A percentile compares a stretch with the other conserved stretches of the same genome.
These are phyloP conservation scores for Exophiala lecanii-corni DNA, from an alignment of 2,329 filamentous ascomycete genomes.

Conservation along the genomic window DNA sequence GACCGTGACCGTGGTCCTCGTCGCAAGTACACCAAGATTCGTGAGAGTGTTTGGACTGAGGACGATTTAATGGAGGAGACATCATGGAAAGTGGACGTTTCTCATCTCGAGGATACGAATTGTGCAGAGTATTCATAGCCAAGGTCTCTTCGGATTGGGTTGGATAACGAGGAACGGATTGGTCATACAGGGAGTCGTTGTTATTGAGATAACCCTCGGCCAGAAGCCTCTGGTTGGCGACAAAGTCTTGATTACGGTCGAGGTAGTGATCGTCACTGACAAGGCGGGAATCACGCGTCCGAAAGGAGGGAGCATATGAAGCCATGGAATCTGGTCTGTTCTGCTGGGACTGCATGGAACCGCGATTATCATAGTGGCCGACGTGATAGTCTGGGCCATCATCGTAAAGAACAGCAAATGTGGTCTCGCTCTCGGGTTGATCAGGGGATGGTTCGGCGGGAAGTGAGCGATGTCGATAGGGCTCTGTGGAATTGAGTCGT, in stretches of 20 bases:
- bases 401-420: conserved; percentile 28
- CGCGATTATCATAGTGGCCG: conserved; percentile 25
- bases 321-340: conserved; percentile 24
- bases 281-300: conserved; percentile 24
- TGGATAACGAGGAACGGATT: conserved; percentile 21
- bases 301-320: conserved; percentile 27
- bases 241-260: conserved; percentile 24
- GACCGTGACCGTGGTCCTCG: conserved; percentile 22
- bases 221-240: conserved; percentile 26
- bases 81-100: conserved; percentile 21
- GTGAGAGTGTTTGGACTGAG: conserved; percentile 24
- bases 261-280: conserved; percentile 25
- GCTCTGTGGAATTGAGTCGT: conserved; percentile 25
- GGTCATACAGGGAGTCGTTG: conserved; percentile 24
- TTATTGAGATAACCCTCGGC: conserved; percentile 27
- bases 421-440: conserved; percentile 26
- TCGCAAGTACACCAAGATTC: conserved; percentile 28
- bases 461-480: conserved; percentile 26
- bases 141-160: conserved; percentile 26
- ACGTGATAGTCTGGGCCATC: conserved; percentile 28
- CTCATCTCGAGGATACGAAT: conserved; percentile 22
- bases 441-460: conserved; percentile 25
- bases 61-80: conserved; percentile 17
- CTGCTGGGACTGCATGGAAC: conserved; percentile 19
- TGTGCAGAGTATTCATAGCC: conserved; percentile 20